Evolutionary conservation across 352 stramenopile genomes (phyloP), one percentile per base, ranked within the genome.

Genomic region (Phytopythium boreale): DNA sequence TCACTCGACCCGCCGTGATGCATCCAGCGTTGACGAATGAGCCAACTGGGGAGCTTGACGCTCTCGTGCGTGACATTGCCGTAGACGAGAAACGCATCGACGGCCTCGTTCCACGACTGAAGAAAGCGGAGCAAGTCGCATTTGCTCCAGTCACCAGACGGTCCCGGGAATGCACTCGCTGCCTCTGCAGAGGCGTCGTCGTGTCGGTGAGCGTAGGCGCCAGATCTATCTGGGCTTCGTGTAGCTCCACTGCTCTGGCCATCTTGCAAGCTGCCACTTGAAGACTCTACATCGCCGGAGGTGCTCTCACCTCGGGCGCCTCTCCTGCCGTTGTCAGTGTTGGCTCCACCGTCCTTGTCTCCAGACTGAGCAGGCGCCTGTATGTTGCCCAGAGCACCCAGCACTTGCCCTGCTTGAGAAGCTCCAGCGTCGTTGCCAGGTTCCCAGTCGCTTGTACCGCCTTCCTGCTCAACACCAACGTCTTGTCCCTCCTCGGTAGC

Each of bases 31-130:
- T 81, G 74, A 29, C 66, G 71, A 39, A 81, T 73, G 19, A 79
- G 59, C 74, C 74, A 81, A 22, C 76, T 81, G 17, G 74, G 74
- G 26, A 81, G 59, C 52, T 79, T 81, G 2, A 77, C 61, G 51
- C 68, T 75, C 62, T 79, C 74, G 29, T 68, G 47, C 1, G 62
- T 50, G 22, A 72, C 66, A 37, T 81, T 71, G 10, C 66, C 71
- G 27, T 69, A 56, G 19, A 70, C 64, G 24, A 79, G 55, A 43
- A 81, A 81, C 20, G 71, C 71, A 14, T 79, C 71, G 26, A 76
- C 71, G 0, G 74, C 74, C 51, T 70, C 63, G 53, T 68, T 56
- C 74, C 74, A 81, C 29, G 74, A 62, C 17, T 69, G 55, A 19
- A 81, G 69, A 15, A 81, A 79, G 36, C 71, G n/a, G 2, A 58